Percentiles rank a stretch among this genome's conserved stretches.
phyloP scores from a whole-genome alignment of 495 filamentous ascomycete species.

The Talaromyces liani region DNA sequence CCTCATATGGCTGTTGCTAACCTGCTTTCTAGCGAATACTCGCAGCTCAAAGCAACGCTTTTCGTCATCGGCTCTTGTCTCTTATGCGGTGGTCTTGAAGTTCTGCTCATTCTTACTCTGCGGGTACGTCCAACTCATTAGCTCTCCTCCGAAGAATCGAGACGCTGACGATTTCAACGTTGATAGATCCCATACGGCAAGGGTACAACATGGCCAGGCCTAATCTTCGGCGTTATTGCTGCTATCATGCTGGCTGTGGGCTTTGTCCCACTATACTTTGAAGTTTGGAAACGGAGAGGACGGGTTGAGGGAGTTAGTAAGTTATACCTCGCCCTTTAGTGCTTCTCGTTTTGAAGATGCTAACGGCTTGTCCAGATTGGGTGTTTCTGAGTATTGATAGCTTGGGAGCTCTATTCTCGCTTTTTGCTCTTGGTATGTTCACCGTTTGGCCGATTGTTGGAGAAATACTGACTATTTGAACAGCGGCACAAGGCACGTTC shows the following conservation, averaged over 20 bases:
- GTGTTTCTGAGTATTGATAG: constrained; percentile 65
- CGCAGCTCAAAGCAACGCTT: constrained; percentile 37
- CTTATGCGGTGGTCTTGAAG: constrained; percentile 52
- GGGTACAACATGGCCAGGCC: constrained; percentile 47
- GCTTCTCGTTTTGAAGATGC: background rate
- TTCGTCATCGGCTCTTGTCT: constrained; percentile 31
- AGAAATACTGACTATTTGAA: constrained; percentile 5
- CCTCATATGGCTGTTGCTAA: background rate
- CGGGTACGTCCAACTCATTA: constrained; percentile 30
- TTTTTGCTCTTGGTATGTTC: constrained; percentile 56
- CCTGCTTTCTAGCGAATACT: constrained; percentile 38
- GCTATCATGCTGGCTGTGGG: constrained; percentile 52
- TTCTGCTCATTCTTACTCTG: constrained; percentile 55
- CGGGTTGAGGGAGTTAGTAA: constrained; percentile 63
- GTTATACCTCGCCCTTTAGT: constrained; percentile 6
- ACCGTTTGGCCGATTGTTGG: background rate
- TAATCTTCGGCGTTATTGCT: constrained; percentile 53
- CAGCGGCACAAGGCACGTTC: constrained; percentile 60
- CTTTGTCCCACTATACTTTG: constrained; percentile 62
- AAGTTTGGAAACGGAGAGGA: constrained; percentile 63
- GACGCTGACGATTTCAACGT: constrained; percentile 7
- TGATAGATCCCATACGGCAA: constrained; percentile 46
- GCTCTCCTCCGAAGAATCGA: background rate
- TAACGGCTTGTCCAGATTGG: constrained; percentile 54
- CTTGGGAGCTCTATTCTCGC: constrained; percentile 65